Conservation (phyloP, 352 stramenopile genomes). For the Globisporangium parvum region DNA sequence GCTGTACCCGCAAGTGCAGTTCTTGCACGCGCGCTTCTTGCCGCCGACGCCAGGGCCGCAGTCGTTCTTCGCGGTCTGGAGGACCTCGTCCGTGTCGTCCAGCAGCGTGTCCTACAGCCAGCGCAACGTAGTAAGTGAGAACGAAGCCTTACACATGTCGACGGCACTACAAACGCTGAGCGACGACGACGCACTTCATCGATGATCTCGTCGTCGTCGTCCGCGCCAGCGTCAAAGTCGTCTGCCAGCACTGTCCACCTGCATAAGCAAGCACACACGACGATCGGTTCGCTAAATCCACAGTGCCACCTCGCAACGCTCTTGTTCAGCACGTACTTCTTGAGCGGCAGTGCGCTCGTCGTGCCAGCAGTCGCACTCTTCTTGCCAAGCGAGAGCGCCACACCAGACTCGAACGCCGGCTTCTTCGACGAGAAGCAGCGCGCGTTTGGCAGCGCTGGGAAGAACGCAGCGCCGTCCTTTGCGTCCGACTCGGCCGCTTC, state of each 20-base stretch:
- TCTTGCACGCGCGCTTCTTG: conserved; percentile 93
- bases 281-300: not conserved
- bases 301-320: not conserved
- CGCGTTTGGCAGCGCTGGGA: conserved; percentile 31
- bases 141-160: too few species aligned
- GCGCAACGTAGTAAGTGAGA: not conserved
- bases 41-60: conserved; percentile 77
- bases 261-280: not conserved
- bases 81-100: conserved; percentile 79
- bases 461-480: conserved; percentile 28
- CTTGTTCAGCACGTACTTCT: conserved; percentile 24
- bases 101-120: conserved; percentile 53
- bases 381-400: conserved; percentile 47
- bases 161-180: not conserved
- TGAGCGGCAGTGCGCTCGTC: conserved; percentile 20
- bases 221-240: conserved; percentile 30
- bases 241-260: conserved; percentile 68
- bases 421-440: conserved; percentile 62
- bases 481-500: conserved; percentile 32
- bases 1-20: conserved; percentile 94
- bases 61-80: conserved; percentile 61
- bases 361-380: conserved; percentile 20
- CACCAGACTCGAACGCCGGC: conserved; percentile 42
- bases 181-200: conserved; percentile 37
- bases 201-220: conserved; percentile 69